Percentiles rank a stretch among this genome's conserved stretches.
These are phyloP conservation scores for Dichotomocladium elegans DNA, from an alignment of 371 early-diverging fungal species.

Conservation along the genomic window DNA sequence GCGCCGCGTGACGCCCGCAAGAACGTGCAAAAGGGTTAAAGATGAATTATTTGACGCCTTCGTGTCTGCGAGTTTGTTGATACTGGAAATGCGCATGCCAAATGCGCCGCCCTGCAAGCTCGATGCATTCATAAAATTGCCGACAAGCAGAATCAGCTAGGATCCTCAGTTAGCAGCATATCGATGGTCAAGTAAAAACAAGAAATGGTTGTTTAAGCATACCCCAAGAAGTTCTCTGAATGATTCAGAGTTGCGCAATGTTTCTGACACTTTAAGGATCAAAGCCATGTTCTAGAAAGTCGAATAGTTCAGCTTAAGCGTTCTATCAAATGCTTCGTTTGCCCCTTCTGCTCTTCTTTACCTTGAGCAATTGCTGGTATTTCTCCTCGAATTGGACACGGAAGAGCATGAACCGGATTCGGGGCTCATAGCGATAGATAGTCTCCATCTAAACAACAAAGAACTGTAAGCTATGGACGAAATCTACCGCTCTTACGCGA, in stretches of 20 bases:
- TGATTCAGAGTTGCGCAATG: slow-evolving; percentile 23
- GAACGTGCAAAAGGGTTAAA: slow-evolving; percentile 43
- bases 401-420: slow-evolving; percentile 47
- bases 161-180: background rate
- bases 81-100: slow-evolving; percentile 51
- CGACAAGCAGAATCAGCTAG: slow-evolving; percentile 50
- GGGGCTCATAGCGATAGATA: slow-evolving; percentile 45
- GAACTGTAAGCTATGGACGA: too few relatives aligned
- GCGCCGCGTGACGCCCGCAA: slow-evolving; percentile 38
- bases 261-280: slow-evolving; percentile 29
- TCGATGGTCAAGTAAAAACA: background rate
- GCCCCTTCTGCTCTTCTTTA: background rate
- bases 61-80: slow-evolving; percentile 54
- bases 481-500: too few relatives aligned
- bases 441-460: slow-evolving; percentile 48
- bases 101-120: slow-evolving; percentile 58
- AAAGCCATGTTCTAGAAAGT: slow-evolving; percentile 28
- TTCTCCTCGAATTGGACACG: slow-evolving; percentile 48
- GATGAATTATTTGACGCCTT: slow-evolving; percentile 42
- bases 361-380: slow-evolving; percentile 32
- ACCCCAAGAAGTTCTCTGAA: slow-evolving; percentile 29
- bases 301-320: background rate
- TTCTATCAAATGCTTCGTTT: background rate
- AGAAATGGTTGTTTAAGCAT: background rate
- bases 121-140: slow-evolving; percentile 62